These are phyloP conservation scores for Eucalyptus sp. DNA, from an alignment of 345 rosid genomes.

Conservation along the genomic window DNA sequence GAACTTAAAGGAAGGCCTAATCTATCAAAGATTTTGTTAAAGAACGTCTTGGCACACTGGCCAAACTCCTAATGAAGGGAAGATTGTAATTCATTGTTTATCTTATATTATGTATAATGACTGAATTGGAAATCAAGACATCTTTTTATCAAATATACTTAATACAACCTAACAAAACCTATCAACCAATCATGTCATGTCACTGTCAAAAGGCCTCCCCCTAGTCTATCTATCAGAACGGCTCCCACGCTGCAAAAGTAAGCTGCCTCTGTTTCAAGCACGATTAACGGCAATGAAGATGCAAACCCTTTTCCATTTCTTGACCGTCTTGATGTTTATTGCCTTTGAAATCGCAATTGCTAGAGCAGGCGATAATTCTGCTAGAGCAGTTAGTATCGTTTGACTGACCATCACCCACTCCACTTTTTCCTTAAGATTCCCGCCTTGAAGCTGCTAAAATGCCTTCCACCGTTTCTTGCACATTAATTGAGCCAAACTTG, in stretches of 20 bases:
- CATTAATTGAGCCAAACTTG: background rate
- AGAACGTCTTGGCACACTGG: background rate
- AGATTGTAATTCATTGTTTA: background rate
- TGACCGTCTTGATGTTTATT: background rate
- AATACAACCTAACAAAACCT: background rate
- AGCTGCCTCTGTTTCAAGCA: background rate
- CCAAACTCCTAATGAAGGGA: background rate
- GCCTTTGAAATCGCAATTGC: background rate
- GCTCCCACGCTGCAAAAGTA: background rate
- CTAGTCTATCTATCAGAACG: background rate
- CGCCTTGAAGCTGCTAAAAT: background rate
- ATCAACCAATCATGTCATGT: background rate
- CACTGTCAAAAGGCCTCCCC: background rate
- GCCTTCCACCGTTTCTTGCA: background rate
- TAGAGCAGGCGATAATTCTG: background rate
- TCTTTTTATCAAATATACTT: background rate
- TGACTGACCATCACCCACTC: background rate
- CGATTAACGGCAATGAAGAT: background rate
- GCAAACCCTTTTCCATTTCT: background rate
- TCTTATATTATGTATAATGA: background rate
- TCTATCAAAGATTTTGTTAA: background rate
- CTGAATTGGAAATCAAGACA: background rate
- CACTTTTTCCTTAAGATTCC: background rate
- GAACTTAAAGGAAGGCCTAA: background rate
- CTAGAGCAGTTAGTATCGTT: background rate